Evolutionary conservation across 495 filamentous ascomycete species (phyloP), one percentile per base, ranked within the genome.

Genomic region (Massariosphaeria phaeospora): DNA sequence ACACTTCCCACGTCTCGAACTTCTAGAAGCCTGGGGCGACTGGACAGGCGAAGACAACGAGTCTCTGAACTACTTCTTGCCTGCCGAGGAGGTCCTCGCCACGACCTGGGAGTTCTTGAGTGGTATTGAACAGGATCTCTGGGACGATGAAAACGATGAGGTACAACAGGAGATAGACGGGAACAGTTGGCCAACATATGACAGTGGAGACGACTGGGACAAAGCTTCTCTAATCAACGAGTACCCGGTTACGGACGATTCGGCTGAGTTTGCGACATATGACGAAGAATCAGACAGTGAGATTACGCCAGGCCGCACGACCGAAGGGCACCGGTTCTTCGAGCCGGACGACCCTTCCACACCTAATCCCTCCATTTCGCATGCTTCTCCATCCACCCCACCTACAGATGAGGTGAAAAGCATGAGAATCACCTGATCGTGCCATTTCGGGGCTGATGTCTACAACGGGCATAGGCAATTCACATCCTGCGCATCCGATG

Each of bases 41-140:
- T 47, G 42, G 47, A 31, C 35, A 20, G 54, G 54, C 0, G 47
- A 49, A 35, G 59, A 54, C 30, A 36, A 58, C 21, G 59, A 58
- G 30, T 49, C 34, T 10, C 48, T 63, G 10, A 54, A 49, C 17
- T 63, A 63, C 46, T 57, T 63, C 21, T 36, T 58, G 15, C 59
- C 59, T 3, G 41, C 46, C 7, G 59, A 63, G 20, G 55, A 58
- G 25, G 35, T 54, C 11, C 41, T 58, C 11, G 59, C 43, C 12
- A 58, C 27, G 12, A 53, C 49, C 8, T 63, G 59, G 59, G 59
- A 63, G 24, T 63, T 63, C 39, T 33, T 63, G 15, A 50, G 43
- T 13, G 54, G 59, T 0, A 42, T 38, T 13, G 54, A 58, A 39
- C 59, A 62, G 35, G 52, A 62, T 42, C 29, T 59, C 1, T 61